A percentile compares a stretch with the other conserved stretches of the same genome.
Conservation (phyloP, 441 rosid species). For the Pelargonium fulgidum region DNA sequence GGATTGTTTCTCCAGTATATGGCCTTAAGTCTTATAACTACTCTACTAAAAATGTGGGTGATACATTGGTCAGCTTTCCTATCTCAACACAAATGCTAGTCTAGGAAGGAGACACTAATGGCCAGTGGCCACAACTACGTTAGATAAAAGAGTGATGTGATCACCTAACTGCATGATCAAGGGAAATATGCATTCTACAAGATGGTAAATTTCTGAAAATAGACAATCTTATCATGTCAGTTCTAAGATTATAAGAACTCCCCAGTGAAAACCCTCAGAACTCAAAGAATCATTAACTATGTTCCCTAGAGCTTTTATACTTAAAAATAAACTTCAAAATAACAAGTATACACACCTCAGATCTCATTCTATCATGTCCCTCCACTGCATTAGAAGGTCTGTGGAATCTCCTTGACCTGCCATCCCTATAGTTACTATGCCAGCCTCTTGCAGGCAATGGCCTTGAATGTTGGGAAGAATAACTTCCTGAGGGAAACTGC, state of each 20-base stretch:
- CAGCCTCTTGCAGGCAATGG: conserved; percentile 22
- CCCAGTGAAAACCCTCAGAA: not conserved
- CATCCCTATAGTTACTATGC: conserved; percentile 25
- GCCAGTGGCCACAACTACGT: not conserved
- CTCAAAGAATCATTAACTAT: not conserved
- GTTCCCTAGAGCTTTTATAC: not conserved
- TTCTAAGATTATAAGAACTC: not conserved
- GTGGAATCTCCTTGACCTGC: conserved; percentile 26
- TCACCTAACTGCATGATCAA: not conserved
- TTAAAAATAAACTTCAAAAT: not conserved
- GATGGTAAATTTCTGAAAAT: not conserved
- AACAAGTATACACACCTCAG: conserved; percentile 22
- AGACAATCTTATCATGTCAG: not conserved
- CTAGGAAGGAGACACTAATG: not conserved
- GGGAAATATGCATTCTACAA: not conserved
- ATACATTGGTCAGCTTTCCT: too few relatives aligned
- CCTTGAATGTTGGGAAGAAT: conserved; percentile 23
- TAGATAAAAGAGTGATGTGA: not conserved
- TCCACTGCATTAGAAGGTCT: conserved; percentile 18
- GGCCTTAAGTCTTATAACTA: too few relatives aligned
- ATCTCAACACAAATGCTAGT: not conserved
- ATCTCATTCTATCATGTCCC: conserved; percentile 19
- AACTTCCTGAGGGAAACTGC: conserved; percentile 19
- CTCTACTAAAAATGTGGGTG: too few relatives aligned
- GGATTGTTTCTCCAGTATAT: too few relatives aligned